phyloP scores from a whole-genome alignment of 225 moss, liverwort and hornwort species.

The Lunularia cruciata region DNA sequence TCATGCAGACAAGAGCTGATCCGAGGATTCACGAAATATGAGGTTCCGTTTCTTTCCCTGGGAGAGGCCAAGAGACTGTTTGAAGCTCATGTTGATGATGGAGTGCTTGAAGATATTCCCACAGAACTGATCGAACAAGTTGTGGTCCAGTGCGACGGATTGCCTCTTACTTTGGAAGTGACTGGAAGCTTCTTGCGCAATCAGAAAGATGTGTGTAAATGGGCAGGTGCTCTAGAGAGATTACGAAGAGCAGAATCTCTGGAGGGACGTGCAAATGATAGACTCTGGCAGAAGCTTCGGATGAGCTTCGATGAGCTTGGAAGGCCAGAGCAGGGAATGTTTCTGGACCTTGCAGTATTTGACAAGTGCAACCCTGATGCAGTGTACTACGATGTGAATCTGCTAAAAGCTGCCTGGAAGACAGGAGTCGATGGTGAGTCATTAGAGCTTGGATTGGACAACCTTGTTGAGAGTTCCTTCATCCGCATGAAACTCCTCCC shows the following conservation, averaged over 20 bases:
- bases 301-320: constrained; percentile 28
- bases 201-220: constrained; percentile 8
- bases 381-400: neutral
- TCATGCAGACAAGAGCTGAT: neutral
- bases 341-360: constrained; percentile 27
- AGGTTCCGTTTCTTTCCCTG: neutral
- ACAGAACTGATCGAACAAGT: constrained; percentile 24
- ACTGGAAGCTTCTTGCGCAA: constrained; percentile 13
- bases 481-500: too few species aligned
- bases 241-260: constrained; percentile 7
- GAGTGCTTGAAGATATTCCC: neutral
- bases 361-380: neutral
- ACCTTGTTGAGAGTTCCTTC: neutral
- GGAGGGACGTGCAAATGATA: constrained; percentile 2
- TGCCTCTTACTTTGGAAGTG: constrained; percentile 37
- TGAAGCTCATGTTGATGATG: neutral
- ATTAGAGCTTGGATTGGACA: neutral
- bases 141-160: constrained; percentile 31
- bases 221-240: constrained; percentile 21
- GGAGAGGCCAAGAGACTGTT: neutral
- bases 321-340: constrained; percentile 22
- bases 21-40: neutral
- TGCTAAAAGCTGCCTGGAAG: neutral
- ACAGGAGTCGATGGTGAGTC: neutral
- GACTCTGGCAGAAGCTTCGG: constrained; percentile 26